Percentiles rank a stretch among this genome's conserved stretches.
phyloP scores from a whole-genome alignment of 2,329 filamentous ascomycete genomes.

The Raffaelea ambrosiae region DNA sequence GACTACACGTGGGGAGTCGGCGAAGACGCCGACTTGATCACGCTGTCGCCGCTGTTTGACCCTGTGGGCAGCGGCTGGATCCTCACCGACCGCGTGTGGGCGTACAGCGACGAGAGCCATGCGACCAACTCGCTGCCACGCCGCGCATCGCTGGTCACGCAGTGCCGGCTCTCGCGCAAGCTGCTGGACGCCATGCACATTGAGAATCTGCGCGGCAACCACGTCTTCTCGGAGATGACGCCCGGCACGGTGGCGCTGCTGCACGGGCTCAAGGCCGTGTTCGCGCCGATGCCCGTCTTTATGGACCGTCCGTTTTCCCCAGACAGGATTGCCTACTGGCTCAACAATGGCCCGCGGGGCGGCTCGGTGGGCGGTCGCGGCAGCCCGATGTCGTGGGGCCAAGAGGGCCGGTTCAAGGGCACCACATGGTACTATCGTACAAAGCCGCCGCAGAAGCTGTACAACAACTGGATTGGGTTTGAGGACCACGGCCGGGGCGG shows the following conservation, averaged over 20 bases:
- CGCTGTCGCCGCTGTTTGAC: constrained; percentile 73
- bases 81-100: constrained; percentile 58
- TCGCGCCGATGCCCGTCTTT: constrained; percentile 70
- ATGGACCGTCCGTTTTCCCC: constrained; percentile 66
- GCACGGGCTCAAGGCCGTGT: constrained; percentile 71
- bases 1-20: constrained; percentile 21
- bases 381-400: constrained; percentile 51
- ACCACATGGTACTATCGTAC: constrained; percentile 54
- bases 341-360: constrained; percentile 49
- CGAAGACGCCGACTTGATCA: constrained; percentile 28
- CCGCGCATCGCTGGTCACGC: constrained; percentile 69
- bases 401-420: constrained; percentile 49
- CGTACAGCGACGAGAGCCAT: constrained; percentile 47
- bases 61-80: constrained; percentile 66
- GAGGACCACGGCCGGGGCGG: constrained; percentile 47
- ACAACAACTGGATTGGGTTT: constrained; percentile 57
- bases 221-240: constrained; percentile 75
- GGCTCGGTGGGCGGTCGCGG: constrained; percentile 41
- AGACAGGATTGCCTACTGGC: constrained; percentile 45
- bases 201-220: constrained; percentile 64
- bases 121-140: constrained; percentile 52
- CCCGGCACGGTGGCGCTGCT: constrained; percentile 64
- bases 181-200: constrained; percentile 70
- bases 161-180: constrained; percentile 62
- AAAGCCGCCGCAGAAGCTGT: constrained; percentile 46